Evolutionary conservation across 2,329 filamentous ascomycete genomes (phyloP).

Genomic region (Emericellopsis cladophorae): DNA sequence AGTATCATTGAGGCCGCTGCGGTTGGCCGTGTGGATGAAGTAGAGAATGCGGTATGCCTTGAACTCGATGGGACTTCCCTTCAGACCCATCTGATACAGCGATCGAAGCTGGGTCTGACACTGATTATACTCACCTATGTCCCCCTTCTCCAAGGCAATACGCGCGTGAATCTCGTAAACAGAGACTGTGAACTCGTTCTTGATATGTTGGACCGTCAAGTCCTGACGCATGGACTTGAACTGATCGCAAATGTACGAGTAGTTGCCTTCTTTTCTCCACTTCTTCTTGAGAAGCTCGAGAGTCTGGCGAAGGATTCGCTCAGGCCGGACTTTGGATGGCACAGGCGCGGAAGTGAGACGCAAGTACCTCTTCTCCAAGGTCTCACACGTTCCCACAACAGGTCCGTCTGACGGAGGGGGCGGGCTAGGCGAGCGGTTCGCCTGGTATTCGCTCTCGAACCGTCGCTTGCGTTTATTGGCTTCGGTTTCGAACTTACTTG

Average conservation of each 20-base stretch:
- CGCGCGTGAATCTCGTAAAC: slow-evolving; percentile 97
- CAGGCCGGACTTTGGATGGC: slow-evolving; percentile 76
- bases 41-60: slow-evolving; percentile 99
- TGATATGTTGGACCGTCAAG: slow-evolving; percentile 93
- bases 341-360: slow-evolving; percentile 85
- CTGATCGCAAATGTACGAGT: slow-evolving; percentile 96
- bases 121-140: slow-evolving; percentile 99
- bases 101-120: slow-evolving; percentile 96
- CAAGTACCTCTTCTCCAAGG: slow-evolving; percentile 86
- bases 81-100: slow-evolving; percentile 75
- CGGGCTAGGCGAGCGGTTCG: slow-evolving; percentile 43
- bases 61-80: slow-evolving; percentile 88
- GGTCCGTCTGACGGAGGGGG: slow-evolving; percentile 50
- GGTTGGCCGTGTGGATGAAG: slow-evolving; percentile 98
- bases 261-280: slow-evolving; percentile 89
- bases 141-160: slow-evolving; percentile 94
- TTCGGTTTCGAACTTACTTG: slow-evolving; percentile 89
- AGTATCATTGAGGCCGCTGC: slow-evolving; percentile 93
- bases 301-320: slow-evolving; percentile 68
- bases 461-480: slow-evolving; percentile 83
- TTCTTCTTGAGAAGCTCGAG: slow-evolving; percentile 85
- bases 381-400: slow-evolving; percentile 73
- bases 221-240: slow-evolving; percentile 98
- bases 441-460: slow-evolving; percentile 58
- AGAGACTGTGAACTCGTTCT: slow-evolving; percentile 88